Conservation (phyloP, 495 filamentous ascomycete species). For the Penicillium soppii region DNA sequence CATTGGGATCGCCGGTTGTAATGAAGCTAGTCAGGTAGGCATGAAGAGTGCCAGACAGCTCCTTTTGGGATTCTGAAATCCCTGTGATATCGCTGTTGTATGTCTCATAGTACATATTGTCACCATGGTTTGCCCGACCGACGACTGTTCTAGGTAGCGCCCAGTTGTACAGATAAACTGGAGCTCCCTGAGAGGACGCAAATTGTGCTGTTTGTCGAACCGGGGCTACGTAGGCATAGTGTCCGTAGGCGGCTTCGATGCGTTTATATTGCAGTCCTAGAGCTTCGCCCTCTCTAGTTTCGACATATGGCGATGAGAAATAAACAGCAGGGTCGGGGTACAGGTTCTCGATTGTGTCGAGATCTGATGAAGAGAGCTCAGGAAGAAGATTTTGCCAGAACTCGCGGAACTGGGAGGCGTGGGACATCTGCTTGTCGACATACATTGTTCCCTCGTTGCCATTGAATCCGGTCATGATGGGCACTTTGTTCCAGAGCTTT, state of each 20-base stretch:
- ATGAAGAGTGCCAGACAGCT: slow-evolving; percentile 53
- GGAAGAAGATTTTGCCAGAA: slow-evolving; percentile 61
- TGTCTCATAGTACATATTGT: slow-evolving; percentile 57
- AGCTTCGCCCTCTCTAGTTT: slow-evolving; percentile 30
- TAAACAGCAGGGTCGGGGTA: slow-evolving; percentile 56
- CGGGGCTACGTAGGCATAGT: slow-evolving; percentile 67
- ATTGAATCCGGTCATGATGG: slow-evolving; percentile 65
- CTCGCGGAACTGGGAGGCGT: slow-evolving; percentile 45
- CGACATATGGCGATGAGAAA: slow-evolving; percentile 34
- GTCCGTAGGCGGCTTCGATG: slow-evolving; percentile 60
- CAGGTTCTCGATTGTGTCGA: slow-evolving; percentile 49
- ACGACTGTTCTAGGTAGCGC: slow-evolving; percentile 47
- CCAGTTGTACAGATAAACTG: slow-evolving; percentile 61
- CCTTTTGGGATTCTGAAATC: slow-evolving; percentile 41
- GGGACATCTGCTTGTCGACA: slow-evolving; percentile 46
- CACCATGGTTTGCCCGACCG: slow-evolving; percentile 58
- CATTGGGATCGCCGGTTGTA: slow-evolving; percentile 51
- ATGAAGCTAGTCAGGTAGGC: slow-evolving; percentile 58
- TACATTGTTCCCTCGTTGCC: slow-evolving; percentile 65
- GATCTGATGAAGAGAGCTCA: slow-evolving; percentile 40
- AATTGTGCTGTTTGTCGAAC: slow-evolving; percentile 60
- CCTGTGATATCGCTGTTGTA: slow-evolving; percentile 45
- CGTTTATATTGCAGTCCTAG: slow-evolving; percentile 58
- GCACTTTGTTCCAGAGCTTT: slow-evolving; percentile 53
- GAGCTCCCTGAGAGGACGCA: slow-evolving; percentile 34